These are phyloP conservation scores for Rickenella mellea DNA, from an alignment of 768 basidiomycete species.

Conservation along the genomic window DNA sequence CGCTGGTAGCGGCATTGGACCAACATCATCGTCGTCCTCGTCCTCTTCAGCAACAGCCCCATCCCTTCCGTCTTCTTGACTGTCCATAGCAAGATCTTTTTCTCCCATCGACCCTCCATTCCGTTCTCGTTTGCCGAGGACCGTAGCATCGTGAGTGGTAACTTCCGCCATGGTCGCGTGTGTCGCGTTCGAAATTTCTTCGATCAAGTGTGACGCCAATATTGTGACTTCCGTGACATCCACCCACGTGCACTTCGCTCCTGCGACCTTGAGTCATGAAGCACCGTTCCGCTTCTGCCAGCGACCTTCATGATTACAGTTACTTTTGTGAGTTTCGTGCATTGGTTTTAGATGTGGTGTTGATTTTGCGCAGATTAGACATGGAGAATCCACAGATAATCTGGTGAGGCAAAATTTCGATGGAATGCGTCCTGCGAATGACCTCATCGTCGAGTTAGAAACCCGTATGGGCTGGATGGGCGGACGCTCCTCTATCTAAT, in stretches of 20 bases:
- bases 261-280: too few species aligned
- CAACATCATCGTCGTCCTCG: constrained; percentile 71
- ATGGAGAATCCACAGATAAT: constrained; percentile 75
- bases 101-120: constrained; percentile 23
- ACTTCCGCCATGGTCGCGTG: too few species aligned
- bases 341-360: too few species aligned
- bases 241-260: constrained; percentile 18
- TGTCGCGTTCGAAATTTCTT: too few species aligned
- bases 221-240: constrained; percentile 11
- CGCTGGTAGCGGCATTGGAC: constrained; percentile 79
- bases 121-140: constrained; percentile 59
- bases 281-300: too few species aligned
- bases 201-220: too few species aligned
- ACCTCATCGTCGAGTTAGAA: constrained; percentile 18
- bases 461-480: constrained; percentile 66
- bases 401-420: constrained; percentile 30
- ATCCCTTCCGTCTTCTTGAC: constrained; percentile 16
- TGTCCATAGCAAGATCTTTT: constrained; percentile 10
- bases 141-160: constrained; percentile 38
- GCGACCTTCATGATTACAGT: constrained; percentile 7
- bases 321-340: constrained; percentile 10
- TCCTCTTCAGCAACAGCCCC: constrained; percentile 32
- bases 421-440: neutral
- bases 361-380: constrained; percentile 49
- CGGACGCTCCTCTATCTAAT: constrained; percentile 63